Conservation (phyloP, 2,329 filamentous ascomycete species). For the Fusarium pseudoanthophilum region DNA sequence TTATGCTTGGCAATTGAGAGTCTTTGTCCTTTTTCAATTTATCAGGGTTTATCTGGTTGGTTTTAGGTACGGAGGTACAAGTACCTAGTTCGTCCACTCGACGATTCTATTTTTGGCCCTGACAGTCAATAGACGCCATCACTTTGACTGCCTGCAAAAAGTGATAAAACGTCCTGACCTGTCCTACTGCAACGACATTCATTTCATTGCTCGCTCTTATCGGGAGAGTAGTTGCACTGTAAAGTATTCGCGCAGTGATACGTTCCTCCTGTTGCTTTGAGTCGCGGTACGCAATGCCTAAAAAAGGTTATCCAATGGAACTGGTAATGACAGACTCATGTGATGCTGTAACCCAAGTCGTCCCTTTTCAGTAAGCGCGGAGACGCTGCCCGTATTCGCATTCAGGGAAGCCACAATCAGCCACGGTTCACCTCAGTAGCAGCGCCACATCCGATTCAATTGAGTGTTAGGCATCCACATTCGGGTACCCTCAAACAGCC, state of each 20-base stretch:
- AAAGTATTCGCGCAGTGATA: background rate
- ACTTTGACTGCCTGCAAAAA: background rate
- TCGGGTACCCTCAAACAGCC: background rate
- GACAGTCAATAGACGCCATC: background rate
- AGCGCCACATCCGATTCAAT: background rate
- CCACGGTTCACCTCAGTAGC: background rate
- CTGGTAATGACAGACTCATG: slow-evolving; percentile 23
- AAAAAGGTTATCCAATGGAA: slow-evolving; percentile 24
- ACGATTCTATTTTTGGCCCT: background rate
- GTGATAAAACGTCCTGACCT: background rate
- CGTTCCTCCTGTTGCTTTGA: background rate
- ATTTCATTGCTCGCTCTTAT: background rate
- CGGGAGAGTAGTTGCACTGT: background rate
- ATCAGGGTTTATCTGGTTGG: background rate
- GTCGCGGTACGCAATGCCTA: background rate
- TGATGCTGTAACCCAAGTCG: slow-evolving; percentile 27
- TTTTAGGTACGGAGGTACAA: background rate
- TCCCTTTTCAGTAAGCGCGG: background rate
- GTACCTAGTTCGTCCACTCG: background rate
- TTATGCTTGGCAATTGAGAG: background rate
- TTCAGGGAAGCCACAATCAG: background rate
- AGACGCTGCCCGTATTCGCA: slow-evolving; percentile 3
- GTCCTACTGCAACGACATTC: background rate
- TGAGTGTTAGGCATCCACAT: background rate
- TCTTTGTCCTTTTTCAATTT: slow-evolving; percentile 3